Evolutionary conservation across 257 asterid genomes (phyloP).

Genomic region (Capsicum baccatum): DNA sequence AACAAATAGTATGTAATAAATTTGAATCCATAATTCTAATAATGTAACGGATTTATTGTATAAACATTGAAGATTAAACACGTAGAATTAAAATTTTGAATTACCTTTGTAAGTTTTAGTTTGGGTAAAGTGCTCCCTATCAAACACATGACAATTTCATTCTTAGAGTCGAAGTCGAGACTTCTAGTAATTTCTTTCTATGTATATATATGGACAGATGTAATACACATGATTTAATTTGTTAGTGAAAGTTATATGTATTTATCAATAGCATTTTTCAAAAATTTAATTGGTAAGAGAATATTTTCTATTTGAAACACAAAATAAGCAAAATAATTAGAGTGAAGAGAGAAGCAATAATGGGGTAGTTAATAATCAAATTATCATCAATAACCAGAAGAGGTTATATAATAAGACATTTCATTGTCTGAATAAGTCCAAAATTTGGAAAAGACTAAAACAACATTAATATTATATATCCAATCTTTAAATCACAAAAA

Average conservation of each 20-base stretch:
- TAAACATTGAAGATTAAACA: no score
- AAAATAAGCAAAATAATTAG: background rate
- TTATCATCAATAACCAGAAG: background rate
- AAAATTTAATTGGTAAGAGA: background rate
- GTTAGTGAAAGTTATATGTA: background rate
- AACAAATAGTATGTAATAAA: no score
- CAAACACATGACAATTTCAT: background rate
- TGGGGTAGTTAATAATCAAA: background rate
- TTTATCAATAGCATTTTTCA: background rate
- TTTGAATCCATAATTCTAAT: no score
- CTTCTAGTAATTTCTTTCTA: background rate
- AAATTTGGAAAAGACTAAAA: background rate
- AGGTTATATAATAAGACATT: background rate
- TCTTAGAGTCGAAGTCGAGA: background rate
- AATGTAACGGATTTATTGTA: no score
- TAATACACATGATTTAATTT: background rate
- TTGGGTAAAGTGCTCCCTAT: background rate
- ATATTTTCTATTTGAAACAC: background rate
- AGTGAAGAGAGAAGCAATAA: background rate
- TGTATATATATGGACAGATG: background rate
- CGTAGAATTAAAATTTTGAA: no score
- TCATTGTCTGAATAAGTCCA: background rate
- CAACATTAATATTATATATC: background rate
- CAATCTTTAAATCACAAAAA: background rate
- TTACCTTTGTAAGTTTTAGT: background rate